Percentiles rank a stretch among this genome's conserved stretches.
Evolutionary conservation across 257 asterid genomes (phyloP).

Genomic region (Plantago ovata): DNA sequence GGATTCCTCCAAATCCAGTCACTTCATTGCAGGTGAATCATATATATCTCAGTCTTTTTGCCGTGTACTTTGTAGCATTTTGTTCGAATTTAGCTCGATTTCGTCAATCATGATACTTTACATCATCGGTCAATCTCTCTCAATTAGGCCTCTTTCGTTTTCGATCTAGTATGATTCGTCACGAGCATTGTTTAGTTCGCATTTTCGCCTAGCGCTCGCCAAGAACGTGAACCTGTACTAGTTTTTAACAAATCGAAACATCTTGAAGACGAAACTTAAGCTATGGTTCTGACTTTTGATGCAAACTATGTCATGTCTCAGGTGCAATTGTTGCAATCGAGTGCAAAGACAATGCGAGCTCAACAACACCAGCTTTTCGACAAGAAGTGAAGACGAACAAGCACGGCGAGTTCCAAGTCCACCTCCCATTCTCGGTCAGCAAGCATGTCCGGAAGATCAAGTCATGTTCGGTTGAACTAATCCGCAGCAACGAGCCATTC

Average conservation of each 20-base stretch:
- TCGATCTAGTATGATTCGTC: too few species aligned
- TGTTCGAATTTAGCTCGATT: too few species aligned
- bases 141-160: too few species aligned
- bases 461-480: slow-evolving; percentile 60
- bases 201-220: too few species aligned
- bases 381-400: slow-evolving; percentile 54
- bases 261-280: not conserved
- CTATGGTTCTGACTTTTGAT: not conserved
- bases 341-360: slow-evolving; percentile 35
- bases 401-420: slow-evolving; percentile 65
- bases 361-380: slow-evolving; percentile 33
- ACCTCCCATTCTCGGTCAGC: slow-evolving; percentile 59
- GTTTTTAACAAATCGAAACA: too few species aligned
- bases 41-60: not conserved
- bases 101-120: too few species aligned
- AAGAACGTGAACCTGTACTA: too few species aligned
- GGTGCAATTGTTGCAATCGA: slow-evolving; percentile 82
- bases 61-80: too few species aligned
- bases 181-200: too few species aligned
- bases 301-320: slow-evolving; percentile 16
- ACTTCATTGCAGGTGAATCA: slow-evolving; percentile 61
- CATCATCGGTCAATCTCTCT: too few species aligned
- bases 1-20: slow-evolving; percentile 37
- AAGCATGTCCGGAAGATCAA: slow-evolving; percentile 57
- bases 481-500: slow-evolving; percentile 62